Base-by-base conservation (phyloP, 345 rosid species). In the Aurinia saxatilis region DNA sequence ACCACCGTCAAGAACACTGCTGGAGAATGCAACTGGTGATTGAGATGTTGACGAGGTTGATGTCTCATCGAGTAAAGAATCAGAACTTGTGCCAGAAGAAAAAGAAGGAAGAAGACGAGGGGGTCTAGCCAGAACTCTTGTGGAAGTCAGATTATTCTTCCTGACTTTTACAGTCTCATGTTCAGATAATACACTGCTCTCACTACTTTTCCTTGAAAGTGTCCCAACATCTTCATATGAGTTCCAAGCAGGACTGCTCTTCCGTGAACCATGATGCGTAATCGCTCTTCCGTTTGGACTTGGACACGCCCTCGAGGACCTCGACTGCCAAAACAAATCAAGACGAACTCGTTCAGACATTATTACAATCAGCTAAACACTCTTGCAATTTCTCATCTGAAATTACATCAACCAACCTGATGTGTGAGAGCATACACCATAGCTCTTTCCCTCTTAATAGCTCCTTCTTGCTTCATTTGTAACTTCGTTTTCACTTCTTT, bases 391-490 rank as follows among this genome's bases (percentile, higher is more conserved):
- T 70, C 48, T 25, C 58, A 67, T 80, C 10, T 16, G 33, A 51
- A 52, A 7, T 17, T 13, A 18, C 8, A 52, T 25, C 45, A 15
- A 45, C 50, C 60, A 50, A 85, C 98, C 92, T 80, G 82, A 74
- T 88, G 81, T 18, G 80, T 80, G 56, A 79, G 70, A 17, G 83
- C 68, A 46, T 91, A 88, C 9, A 88, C 91, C 75, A 72, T 79
- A 60, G 95, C 93, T 77, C 98, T 84, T 63, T 92, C 96, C 70
- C 98, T 89, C 82, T 91, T 91, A 31, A 89, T 75, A 54, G 82
- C 82, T 62, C 82, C 98, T 82, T 86, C 88, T 70, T 78, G 95
- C 75, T 78, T 91, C 85, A 80, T 63, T 29, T 81, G 82, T 50
- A 84, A 68, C 81, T 91, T 88, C 2, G 81, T 53, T 71, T 73